Conservation (phyloP, 73 alveolate species). For the Paramecium bursaria region DNA sequence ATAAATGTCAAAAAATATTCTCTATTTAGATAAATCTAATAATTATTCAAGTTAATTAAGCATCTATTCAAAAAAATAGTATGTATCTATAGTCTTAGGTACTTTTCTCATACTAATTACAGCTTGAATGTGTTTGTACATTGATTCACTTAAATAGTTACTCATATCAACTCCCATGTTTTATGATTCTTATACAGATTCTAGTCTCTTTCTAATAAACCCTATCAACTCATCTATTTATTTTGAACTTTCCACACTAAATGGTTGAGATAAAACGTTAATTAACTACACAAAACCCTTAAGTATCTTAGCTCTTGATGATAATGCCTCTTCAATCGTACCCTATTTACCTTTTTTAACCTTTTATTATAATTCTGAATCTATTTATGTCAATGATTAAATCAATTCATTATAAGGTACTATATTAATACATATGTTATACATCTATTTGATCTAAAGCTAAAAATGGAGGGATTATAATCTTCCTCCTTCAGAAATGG, state of each 20-base stretch:
- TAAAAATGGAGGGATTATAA: constrained; percentile 34
- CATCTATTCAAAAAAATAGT: constrained; percentile 14
- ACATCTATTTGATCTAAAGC: constrained; percentile 43
- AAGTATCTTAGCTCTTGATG: constrained; percentile 23
- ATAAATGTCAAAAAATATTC: constrained; percentile 18
- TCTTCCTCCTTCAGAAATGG: constrained; percentile 59
- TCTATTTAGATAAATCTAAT: constrained; percentile 22
- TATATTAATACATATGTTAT: neutral
- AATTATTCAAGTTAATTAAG: constrained; percentile 41
- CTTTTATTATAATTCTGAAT: neutral
- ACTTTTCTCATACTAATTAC: constrained; percentile 47
- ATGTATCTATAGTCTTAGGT: neutral
- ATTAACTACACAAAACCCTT: constrained; percentile 25
- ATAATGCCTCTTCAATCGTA: constrained; percentile 26
- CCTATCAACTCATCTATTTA: neutral
- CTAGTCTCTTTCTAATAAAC: constrained; percentile 32
- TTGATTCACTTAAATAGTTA: neutral
- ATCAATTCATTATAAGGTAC: neutral
- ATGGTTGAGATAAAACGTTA: neutral
- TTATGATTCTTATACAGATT: neutral
- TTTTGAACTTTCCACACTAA: neutral
- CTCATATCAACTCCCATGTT: constrained; percentile 9
- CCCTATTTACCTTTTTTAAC: constrained; percentile 12
- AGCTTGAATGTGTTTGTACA: constrained; percentile 5
- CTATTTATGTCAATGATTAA: constrained; percentile 1